Evolutionary conservation across 768 basidiomycete species (phyloP), one percentile per base, ranked within the genome.

Genomic region (Mycena albidolilacea): DNA sequence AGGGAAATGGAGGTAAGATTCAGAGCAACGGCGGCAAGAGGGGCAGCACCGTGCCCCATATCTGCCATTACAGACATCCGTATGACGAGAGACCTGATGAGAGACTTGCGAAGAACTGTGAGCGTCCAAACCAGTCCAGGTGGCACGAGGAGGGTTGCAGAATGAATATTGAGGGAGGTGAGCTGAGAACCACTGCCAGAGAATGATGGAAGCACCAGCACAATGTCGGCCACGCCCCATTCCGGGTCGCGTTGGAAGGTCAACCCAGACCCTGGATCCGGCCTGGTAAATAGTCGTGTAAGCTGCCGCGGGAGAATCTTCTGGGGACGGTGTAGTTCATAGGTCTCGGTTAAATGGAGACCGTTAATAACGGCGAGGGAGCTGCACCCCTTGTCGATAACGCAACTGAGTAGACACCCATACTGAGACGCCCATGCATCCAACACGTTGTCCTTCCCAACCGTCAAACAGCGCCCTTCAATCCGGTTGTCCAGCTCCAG

Each of bases 51-150:
- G 37, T 30, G 0, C 17, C 15, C 65, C 65, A 66, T 41, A 43
- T 50, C 2, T 48, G 46, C 11, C 7, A 17, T 21, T 1, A 3
- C 7, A 10, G 30, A 21, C 35, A 58, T 57, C n/a, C 10, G 3
- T 5, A 69, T 50, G 6, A 44, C 11, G 35, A 61, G 44, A 0
- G 67, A 50, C 17, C 35, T 61, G 9, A 69, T 44, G 21, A 46
- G 46, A 19, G 23, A 48, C 5, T 23, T 37, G 35, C 60, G 68
- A 10, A 69, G 59, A 5, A 30, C 68, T 1, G 48, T 6, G 35
- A 69, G 48, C 6, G 60, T 69, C 48, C 59, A 69, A 44, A 35
- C 11, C 8, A 69, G 59, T 21, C 59, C 48, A 10, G 68, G 60
- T 0, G 68, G 68, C 1, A 62, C 8, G 58, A 69, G 14, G 50